These are phyloP conservation scores for Plicaturopsis crispa DNA, from an alignment of 768 basidiomycete genomes.

Conservation along the genomic window DNA sequence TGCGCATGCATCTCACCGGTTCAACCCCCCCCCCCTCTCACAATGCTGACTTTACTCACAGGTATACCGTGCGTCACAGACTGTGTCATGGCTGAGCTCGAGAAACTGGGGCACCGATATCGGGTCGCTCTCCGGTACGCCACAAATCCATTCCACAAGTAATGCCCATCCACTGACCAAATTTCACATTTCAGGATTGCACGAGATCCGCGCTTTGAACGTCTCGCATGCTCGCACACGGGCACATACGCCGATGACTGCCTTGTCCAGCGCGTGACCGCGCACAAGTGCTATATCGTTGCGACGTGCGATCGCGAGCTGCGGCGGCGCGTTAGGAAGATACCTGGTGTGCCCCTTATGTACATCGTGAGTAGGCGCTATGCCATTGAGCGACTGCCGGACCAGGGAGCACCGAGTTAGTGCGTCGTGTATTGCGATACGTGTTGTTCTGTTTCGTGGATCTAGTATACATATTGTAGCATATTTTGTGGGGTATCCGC, in stretches of 20 bases:
- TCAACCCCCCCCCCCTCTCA: neutral
- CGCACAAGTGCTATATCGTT: constrained; percentile 94
- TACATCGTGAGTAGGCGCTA: constrained; percentile 91
- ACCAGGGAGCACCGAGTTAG: constrained; percentile 90
- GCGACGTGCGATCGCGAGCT: constrained; percentile 97
- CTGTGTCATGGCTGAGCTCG: constrained; percentile 97
- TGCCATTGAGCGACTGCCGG: constrained; percentile 91
- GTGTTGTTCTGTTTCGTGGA: no score
- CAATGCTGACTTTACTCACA: constrained; percentile 21
- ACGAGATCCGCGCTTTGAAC: constrained; percentile 94
- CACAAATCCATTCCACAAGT: neutral
- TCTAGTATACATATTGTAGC: no score
- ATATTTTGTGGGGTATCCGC: no score
- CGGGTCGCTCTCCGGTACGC: constrained; percentile 87
- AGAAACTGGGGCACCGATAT: constrained; percentile 95
- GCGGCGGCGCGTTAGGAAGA: constrained; percentile 83
- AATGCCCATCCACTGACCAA: constrained; percentile 3
- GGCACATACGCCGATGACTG: constrained; percentile 99
- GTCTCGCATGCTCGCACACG: constrained; percentile 83
- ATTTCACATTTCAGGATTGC: constrained; percentile 61
- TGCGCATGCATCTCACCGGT: constrained; percentile 25
- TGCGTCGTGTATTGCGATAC: no score
- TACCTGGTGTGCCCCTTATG: constrained; percentile 93
- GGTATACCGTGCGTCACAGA: constrained; percentile 99
- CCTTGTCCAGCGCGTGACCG: constrained; percentile 89